Evolutionary conservation across 257 asterid genomes (phyloP), one percentile per base, ranked within the genome.

Genomic region (Primulina eburnea): DNA sequence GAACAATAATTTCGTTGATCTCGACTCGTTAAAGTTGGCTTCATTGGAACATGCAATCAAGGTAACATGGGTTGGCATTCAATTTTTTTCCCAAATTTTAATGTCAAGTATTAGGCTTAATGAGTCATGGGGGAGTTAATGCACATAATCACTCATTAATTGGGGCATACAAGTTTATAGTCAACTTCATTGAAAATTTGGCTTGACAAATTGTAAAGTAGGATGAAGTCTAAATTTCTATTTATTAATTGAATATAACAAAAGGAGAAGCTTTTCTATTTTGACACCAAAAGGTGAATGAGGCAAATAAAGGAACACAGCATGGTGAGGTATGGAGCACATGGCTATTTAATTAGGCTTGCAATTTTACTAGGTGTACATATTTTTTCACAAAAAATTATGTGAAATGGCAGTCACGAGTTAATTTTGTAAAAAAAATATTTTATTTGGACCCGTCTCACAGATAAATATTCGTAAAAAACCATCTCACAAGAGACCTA

Each of bases 41-140:
- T 38, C 40, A 6, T 35, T 34, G 74, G 74, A 53, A 68, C 61
- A 65, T 74, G 78, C 61, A 74, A 74, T 61, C 34, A 77, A 77
- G 82, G 75, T 68, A 77, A 74, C 73, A 71, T 77, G 79, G 76
- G 73, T 63, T 38, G 71, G 80, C 80, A 80, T 73, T 80, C 21
- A 80, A 76, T 70, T 34, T 70, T 17, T 75, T 68, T 59, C 38
- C 10, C 38, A 34, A 34, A 34, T 34, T 34, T 34, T 74, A 30
- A 63, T 55, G 64, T 26, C 70, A 37, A 35, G 64, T 70, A 47
- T 17, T 58, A 50, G 68, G 72, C 40, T 64, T 68, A 71, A 72
- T 68, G 71, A 63, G 73, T 78, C 68, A 58, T 71, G 76, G 71
- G 76, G 37, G 35, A 33, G 65, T 38, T 62, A 70, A 71, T 74